Conservation (phyloP, 495 filamentous ascomycete species). For the Xylaria castorea region DNA sequence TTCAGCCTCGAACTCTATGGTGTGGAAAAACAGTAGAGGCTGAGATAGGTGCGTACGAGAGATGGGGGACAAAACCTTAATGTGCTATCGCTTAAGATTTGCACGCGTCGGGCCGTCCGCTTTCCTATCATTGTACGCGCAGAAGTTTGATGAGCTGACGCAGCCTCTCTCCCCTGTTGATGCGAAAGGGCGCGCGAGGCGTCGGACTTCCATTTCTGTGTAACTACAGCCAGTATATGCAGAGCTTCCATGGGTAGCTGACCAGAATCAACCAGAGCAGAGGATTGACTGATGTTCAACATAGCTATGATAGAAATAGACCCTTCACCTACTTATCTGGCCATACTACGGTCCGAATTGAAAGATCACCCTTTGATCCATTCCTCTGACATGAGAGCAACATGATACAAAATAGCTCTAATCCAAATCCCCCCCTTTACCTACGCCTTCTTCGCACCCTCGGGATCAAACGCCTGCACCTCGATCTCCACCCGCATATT, state of each 20-base stretch:
- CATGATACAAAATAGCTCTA: background rate
- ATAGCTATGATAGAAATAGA: too few relatives aligned
- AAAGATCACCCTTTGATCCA: too few relatives aligned
- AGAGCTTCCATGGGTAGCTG: too few relatives aligned
- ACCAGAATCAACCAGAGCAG: too few relatives aligned
- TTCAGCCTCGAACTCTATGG: background rate
- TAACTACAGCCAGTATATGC: background rate
- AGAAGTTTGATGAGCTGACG: background rate
- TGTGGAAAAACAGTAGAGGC: background rate
- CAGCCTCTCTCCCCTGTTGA: background rate
- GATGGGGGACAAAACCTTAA: background rate
- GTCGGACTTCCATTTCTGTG: background rate
- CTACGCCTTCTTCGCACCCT: conserved; percentile 26
- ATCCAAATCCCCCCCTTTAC: background rate
- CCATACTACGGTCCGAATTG: too few relatives aligned
- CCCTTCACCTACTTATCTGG: too few relatives aligned
- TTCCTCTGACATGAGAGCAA: too few relatives aligned
- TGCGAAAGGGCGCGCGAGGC: background rate
- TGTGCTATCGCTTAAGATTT: background rate
- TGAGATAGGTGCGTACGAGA: background rate
- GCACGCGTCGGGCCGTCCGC: background rate
- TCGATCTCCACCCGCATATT: conserved; percentile 66
- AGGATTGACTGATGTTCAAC: too few relatives aligned
- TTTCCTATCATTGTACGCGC: background rate
- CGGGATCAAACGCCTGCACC: conserved; percentile 49